Conservation (phyloP, 177 flowering plant species). For the Telopea speciosissima region DNA sequence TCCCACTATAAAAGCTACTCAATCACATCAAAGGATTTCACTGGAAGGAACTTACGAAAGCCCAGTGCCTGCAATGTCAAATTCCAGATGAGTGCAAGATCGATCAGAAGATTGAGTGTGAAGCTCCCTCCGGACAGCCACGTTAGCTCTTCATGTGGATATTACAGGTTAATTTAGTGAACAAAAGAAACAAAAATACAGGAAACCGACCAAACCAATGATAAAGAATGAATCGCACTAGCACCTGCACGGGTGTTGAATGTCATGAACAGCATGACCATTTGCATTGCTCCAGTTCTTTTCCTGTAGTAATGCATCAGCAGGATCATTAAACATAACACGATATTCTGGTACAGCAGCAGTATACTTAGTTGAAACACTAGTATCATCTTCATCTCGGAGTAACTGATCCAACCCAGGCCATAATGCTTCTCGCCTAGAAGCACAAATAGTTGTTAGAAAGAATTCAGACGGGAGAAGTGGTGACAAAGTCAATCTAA, state of each 20-base stretch:
- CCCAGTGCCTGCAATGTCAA: conserved; percentile 82
- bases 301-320: conserved; percentile 33
- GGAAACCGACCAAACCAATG: not conserved
- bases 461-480: not conserved
- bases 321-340: conserved; percentile 56
- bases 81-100: conserved; percentile 94
- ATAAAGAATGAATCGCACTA: not conserved
- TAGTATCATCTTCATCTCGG: conserved; percentile 63
- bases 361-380: conserved; percentile 76
- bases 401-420: conserved; percentile 92
- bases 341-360: conserved; percentile 90
- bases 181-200: not conserved
- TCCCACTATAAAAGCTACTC: not conserved
- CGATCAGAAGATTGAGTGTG: conserved; percentile 88
- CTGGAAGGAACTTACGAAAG: conserved; percentile 49
- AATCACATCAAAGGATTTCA: not conserved
- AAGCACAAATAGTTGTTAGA: conserved; percentile 10
- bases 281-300: conserved; percentile 48
- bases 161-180: conserved; percentile 3
- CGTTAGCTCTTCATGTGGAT: conserved; percentile 52
- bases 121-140: conserved; percentile 83
- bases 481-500: not conserved
- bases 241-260: conserved; percentile 95
- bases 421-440: conserved; percentile 84
- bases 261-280: conserved; percentile 76